Percentiles rank a stretch among this genome's conserved stretches.
Conservation (phyloP, 768 basidiomycete species). For the Floccularia luteovirens region DNA sequence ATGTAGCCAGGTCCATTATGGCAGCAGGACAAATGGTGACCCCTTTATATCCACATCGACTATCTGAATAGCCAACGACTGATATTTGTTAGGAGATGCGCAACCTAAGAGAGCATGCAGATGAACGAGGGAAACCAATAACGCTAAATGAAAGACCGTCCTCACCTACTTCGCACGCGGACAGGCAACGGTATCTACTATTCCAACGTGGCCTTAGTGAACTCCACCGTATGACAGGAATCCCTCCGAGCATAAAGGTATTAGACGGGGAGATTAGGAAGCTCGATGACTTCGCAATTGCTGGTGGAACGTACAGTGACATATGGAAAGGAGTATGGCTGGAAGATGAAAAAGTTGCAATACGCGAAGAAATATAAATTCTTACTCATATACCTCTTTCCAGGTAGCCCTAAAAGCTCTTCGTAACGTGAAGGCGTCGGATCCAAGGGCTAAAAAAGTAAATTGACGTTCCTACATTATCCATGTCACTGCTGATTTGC, state of each 20-base stretch:
- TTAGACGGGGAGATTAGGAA: conserved; percentile 45
- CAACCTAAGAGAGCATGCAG: conserved; percentile 5
- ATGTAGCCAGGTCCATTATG: conserved; percentile 41
- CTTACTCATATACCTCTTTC: conserved; percentile 1
- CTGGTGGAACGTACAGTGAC: conserved; percentile 47
- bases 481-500: background rate
- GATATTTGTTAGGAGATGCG: conserved; percentile 21
- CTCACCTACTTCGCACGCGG: conserved; percentile 11
- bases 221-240: conserved; percentile 42
- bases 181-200: conserved; percentile 29
- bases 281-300: conserved; percentile 28
- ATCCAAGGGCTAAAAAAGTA: conserved; percentile 35
- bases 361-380: background rate
- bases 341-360: conserved; percentile 38
- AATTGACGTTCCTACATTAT: conserved; percentile 6
- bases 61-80: conserved; percentile 6
- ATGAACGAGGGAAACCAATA: conserved; percentile 8
- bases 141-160: too few species aligned
- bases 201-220: conserved; percentile 37
- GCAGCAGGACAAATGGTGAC: conserved; percentile 40
- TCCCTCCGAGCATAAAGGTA: conserved; percentile 44
- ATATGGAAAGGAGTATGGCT: conserved; percentile 51
- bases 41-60: background rate
- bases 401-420: conserved; percentile 55
- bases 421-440: conserved; percentile 34